Percentiles rank a stretch among this genome's conserved stretches.
Evolutionary conservation across 768 basidiomycete species (phyloP).

Genomic region (Lentinula raphanica): DNA sequence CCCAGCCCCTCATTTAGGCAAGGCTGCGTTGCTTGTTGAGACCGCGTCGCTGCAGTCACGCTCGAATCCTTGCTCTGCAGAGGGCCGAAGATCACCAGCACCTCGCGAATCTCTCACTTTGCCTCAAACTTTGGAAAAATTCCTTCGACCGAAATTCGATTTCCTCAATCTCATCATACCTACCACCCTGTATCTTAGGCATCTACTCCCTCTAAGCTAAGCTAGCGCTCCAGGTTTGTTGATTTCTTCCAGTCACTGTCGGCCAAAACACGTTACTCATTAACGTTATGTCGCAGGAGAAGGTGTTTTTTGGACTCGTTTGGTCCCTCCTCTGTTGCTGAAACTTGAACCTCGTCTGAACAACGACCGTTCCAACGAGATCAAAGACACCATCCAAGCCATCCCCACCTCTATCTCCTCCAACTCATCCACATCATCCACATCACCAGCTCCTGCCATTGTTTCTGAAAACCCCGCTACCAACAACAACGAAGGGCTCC

Average conservation of each 20-base stretch:
- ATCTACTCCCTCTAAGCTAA: neutral
- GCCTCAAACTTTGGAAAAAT: neutral
- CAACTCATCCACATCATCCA: constrained; percentile 14
- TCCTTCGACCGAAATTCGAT: neutral
- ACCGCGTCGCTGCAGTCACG: too few species aligned
- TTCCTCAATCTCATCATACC: neutral
- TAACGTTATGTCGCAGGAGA: neutral
- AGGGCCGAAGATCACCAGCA: neutral
- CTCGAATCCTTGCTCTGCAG: neutral
- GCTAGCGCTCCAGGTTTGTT: neutral
- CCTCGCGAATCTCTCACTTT: neutral
- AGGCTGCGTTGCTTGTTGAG: too few species aligned
- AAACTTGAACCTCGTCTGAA: constrained; percentile 28
- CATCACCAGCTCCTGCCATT: neutral
- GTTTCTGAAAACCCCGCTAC: constrained; percentile 7
- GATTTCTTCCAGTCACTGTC: neutral
- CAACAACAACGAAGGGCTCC: constrained; percentile 23
- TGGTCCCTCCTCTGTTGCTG: constrained; percentile 7
- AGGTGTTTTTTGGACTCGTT: neutral
- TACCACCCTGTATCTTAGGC: neutral
- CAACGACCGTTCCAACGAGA: constrained; percentile 25
- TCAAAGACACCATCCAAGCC: constrained; percentile 36
- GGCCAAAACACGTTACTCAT: neutral
- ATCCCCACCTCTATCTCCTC: constrained; percentile 34
- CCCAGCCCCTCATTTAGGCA: too few species aligned